phyloP scores from a whole-genome alignment of 1,284 basidiomycete species.

The Uromyces viciae-fabae region DNA sequence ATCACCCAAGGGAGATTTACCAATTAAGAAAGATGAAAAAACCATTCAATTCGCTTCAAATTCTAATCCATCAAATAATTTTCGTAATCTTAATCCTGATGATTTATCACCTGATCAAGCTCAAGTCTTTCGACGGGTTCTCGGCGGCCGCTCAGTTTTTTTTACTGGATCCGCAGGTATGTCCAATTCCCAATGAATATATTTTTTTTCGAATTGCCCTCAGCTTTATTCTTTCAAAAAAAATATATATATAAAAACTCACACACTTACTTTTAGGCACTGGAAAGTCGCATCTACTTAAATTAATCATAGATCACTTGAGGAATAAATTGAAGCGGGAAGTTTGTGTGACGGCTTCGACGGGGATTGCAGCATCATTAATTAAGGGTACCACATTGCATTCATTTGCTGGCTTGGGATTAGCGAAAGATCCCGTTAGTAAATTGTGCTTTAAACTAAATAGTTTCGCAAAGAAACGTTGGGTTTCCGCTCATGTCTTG shows the following conservation, averaged over 20 bases:
- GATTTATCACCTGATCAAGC: constrained; percentile 52
- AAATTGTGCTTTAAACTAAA: constrained; percentile 63
- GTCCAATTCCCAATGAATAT: neutral
- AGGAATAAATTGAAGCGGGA: constrained; percentile 59
- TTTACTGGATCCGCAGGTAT: constrained; percentile 54
- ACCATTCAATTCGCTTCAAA: too few species aligned
- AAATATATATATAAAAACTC: too few species aligned
- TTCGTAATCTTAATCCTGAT: neutral
- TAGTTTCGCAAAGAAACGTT: constrained; percentile 64
- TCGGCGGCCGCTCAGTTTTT: constrained; percentile 53
- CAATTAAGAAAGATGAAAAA: too few species aligned
- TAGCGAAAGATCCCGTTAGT: constrained; percentile 66
- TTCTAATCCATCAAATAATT: too few species aligned
- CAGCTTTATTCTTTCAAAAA: too few species aligned
- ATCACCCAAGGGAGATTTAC: too few species aligned
- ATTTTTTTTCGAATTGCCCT: too few species aligned
- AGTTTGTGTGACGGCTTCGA: constrained; percentile 80
- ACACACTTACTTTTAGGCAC: constrained; percentile 64
- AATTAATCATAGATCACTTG: constrained; percentile 73
- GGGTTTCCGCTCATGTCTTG: constrained; percentile 63
- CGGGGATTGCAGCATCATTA: constrained; percentile 88
- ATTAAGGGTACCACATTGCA: constrained; percentile 90
- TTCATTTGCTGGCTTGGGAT: constrained; percentile 82
- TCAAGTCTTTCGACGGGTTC: constrained; percentile 51
- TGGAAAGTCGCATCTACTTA: constrained; percentile 88